These are phyloP conservation scores for Dendrobium chrysotoxum DNA, from an alignment of 106 monocot genomes.

Conservation along the genomic window DNA sequence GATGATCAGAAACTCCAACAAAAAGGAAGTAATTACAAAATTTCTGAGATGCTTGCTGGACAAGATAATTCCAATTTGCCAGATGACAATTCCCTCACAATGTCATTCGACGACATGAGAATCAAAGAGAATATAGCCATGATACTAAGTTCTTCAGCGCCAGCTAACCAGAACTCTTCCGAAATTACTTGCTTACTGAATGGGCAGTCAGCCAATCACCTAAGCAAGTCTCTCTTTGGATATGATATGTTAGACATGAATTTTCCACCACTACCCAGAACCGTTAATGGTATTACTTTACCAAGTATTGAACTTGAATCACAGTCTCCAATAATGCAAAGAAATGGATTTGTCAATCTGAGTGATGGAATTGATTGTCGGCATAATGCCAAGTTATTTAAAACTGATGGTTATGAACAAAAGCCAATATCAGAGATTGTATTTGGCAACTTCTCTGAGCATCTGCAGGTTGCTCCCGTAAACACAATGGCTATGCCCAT, in stretches of 20 bases:
- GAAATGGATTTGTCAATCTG: too few species aligned
- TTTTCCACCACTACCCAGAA: not conserved
- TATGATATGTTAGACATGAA: not conserved
- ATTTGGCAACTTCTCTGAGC: not conserved
- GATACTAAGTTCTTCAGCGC: not conserved
- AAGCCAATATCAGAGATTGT: constrained; percentile 2
- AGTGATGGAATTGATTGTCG: too few species aligned
- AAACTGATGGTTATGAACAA: constrained; percentile 3
- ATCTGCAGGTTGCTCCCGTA: not conserved
- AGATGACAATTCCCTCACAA: constrained; percentile 5
- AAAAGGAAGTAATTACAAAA: not conserved
- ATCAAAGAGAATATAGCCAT: constrained; percentile 3
- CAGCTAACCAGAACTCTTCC: not conserved
- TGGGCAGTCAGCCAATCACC: not conserved
- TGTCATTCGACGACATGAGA: constrained; percentile 12
- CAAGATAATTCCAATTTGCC: not conserved
- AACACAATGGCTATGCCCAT: constrained; percentile 7
- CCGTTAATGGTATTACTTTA: not conserved
- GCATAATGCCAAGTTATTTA: not conserved
- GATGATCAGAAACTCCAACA: constrained; percentile 1
- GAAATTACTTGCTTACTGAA: not conserved
- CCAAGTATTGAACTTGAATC: not conserved
- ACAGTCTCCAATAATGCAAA: not conserved
- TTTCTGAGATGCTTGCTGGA: not conserved
- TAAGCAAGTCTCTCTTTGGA: not conserved